phyloP scores from a whole-genome alignment of 371 early-diverging fungal genomes.

The Mucor lusitanicus region DNA sequence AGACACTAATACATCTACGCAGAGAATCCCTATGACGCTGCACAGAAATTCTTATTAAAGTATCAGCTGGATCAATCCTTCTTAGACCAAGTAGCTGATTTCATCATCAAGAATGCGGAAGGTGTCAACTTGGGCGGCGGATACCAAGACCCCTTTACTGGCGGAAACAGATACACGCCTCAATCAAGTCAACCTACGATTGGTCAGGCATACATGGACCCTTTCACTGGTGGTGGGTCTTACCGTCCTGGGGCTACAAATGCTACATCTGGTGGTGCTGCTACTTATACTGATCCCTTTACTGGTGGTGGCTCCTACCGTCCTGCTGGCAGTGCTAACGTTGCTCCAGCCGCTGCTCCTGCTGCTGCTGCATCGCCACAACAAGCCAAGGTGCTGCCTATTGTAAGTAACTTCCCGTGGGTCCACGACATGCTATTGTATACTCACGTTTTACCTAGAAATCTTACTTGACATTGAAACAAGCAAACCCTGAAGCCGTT shows the following conservation, averaged over 20 bases:
- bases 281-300: conserved; percentile 33
- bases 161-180: conserved; percentile 55
- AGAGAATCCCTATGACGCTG: conserved; percentile 94
- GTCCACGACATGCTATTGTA: neutral
- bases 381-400: conserved; percentile 17
- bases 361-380: conserved; percentile 15
- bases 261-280: neutral
- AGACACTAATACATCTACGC: neutral
- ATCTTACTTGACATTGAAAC: conserved; percentile 64
- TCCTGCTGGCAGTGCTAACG: conserved; percentile 9
- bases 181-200: conserved; percentile 5
- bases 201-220: conserved; percentile 32
- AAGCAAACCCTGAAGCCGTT: conserved; percentile 75
- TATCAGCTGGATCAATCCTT: conserved; percentile 82
- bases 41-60: conserved; percentile 84
- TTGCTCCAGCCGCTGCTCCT: neutral
- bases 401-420: conserved; percentile 19
- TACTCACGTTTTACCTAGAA: conserved; percentile 26
- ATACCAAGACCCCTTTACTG: conserved; percentile 77
- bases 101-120: conserved; percentile 87
- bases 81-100: conserved; percentile 92
- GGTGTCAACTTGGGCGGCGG: conserved; percentile 54
- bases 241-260: conserved; percentile 18
- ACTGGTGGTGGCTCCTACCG: conserved; percentile 29
- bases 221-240: conserved; percentile 52